Evolutionary conservation across 176 grass and related monocot species (phyloP).

Genomic region (Rhynchospora pubera): DNA sequence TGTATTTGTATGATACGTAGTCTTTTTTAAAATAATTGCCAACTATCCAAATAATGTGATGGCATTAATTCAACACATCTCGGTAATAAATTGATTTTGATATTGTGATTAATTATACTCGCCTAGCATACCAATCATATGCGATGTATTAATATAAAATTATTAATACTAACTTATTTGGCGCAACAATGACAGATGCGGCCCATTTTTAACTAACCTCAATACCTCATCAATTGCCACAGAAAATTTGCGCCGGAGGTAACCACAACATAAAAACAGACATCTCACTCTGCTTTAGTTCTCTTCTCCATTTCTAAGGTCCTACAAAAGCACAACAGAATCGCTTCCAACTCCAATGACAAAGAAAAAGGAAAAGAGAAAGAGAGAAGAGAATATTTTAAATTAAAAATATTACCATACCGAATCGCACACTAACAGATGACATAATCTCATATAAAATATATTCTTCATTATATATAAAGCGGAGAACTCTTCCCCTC

Average conservation of each 20-base stretch:
- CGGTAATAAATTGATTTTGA: background rate
- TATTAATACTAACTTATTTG: background rate
- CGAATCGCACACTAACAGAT: conserved; percentile 8
- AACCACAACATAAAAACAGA: background rate
- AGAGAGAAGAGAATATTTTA: conserved; percentile 21
- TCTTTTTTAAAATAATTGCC: background rate
- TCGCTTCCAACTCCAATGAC: conserved; percentile 29
- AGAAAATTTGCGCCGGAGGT: background rate
- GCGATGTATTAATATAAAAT: background rate
- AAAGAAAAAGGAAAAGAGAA: conserved; percentile 24
- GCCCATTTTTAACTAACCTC: too few relatives aligned
- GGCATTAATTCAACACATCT: too few relatives aligned
- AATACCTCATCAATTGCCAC: background rate
- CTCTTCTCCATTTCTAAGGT: conserved; percentile 21
- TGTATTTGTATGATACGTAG: too few relatives aligned
- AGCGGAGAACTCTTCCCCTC: conserved; percentile 2
- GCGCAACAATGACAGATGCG: too few relatives aligned
- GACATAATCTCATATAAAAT: conserved; percentile 13
- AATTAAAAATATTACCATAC: conserved; percentile 3
- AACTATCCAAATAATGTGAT: background rate
- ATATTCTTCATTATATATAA: conserved; percentile 18
- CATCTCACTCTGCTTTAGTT: conserved; percentile 19
- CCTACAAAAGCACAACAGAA: conserved; percentile 29
- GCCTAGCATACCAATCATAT: background rate
- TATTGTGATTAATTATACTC: background rate